A percentile compares a stretch with the other conserved stretches of the same genome.
These are phyloP conservation scores for Pulicaria dysenterica DNA, from an alignment of 129 eudicot genomes.

Conservation along the genomic window DNA sequence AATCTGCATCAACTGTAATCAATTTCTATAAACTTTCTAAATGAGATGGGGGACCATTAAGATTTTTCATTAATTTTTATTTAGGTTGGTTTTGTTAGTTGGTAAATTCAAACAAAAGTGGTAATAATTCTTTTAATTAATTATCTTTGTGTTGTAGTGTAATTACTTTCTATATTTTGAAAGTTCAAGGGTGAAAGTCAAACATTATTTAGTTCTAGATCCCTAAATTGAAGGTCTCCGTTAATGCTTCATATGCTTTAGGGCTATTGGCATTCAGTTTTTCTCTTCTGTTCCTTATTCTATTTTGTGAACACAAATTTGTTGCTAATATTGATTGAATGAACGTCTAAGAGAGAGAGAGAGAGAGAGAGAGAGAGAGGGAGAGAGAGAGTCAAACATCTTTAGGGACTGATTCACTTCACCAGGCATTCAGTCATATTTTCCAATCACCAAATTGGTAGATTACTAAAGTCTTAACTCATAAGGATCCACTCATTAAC, in stretches of 20 bases:
- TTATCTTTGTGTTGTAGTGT: conserved; percentile 10
- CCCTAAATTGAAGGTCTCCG: conserved; percentile 25
- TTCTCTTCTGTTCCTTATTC: conserved; percentile 10
- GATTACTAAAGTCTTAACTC: background rate
- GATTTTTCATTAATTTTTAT: background rate
- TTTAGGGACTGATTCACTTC: no score
- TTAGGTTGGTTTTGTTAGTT: background rate
- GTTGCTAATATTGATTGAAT: background rate
- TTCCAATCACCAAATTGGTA: no score
- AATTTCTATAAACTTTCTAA: background rate
- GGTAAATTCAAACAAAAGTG: background rate
- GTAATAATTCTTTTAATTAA: background rate
- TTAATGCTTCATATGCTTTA: conserved; percentile 5
- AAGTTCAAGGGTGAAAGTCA: background rate
- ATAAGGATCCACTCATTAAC: background rate
- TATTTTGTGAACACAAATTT: background rate
- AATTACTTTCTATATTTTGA: background rate
- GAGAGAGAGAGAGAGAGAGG: no score
- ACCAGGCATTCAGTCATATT: no score
- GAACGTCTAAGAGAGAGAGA: background rate
- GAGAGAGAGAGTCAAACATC: no score
- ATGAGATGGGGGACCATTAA: conserved; percentile 35
- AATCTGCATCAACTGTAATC: conserved; percentile 14
- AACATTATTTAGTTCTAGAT: conserved; percentile 5
- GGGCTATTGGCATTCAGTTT: background rate